Evolutionary conservation across 805 yeast species (phyloP), one percentile per base, ranked within the genome.

Genomic region (Kodamaea laetipori): DNA sequence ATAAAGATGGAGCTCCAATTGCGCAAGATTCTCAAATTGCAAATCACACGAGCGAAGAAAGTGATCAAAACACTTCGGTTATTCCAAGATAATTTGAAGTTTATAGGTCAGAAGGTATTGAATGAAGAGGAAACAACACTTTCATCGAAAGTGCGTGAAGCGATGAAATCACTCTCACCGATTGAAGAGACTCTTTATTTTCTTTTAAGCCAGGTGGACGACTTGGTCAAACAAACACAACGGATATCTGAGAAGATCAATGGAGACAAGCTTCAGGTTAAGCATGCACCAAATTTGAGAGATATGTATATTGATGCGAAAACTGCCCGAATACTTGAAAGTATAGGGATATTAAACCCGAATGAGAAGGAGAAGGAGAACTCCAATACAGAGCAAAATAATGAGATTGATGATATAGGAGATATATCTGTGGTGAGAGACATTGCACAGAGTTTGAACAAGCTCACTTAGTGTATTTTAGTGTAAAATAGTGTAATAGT

Each of bases 121-220:
- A 28, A 12, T 13, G 37, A 35, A 6, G 48, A 45, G 11, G 44
- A 50, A 25, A 39, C 54, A 5, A 39, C 41, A n/a, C 47, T 64
- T 10, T 48, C 61, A 6, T 48, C 51, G 6, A 57, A 57, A 10
- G 53, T 61, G 1, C 53, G 57, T 15, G 52, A 45, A 13, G 59
- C 64, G 2, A 47, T 73, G 24, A 63, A 61, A 37, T 51, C 66
- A 6, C 54, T 76, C 17, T 61, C 71, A 10, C 81, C 81, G 3
- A 48, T 77, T 12, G 71, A 71, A 43, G 81, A 77, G 44, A 71
- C 74, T 5, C 53, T 77, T 9, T 65, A 67, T 51, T 77, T 73
- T 47, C 49, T 77, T 27, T 51, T 75, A 6, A 60, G 64, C 15
- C 78, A 77, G 50, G 72, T 71, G 6, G 63, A 66, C 25, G 70